Evolutionary conservation across 176 grass and related monocot species (phyloP), one percentile per base, ranked within the genome.

Genomic region (Poa pratensis): DNA sequence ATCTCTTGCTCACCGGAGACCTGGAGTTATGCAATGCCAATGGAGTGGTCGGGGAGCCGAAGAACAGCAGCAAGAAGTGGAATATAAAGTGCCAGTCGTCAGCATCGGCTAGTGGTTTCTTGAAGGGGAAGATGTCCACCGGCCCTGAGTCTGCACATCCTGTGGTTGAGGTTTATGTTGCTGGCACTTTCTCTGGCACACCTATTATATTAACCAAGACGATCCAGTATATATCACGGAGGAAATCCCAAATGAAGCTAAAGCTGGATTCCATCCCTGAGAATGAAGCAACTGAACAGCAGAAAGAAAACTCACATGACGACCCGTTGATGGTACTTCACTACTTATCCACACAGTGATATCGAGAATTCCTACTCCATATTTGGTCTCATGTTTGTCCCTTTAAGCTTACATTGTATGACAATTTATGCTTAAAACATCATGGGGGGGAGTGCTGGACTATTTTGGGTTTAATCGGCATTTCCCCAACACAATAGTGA

Each of bases 141-240:
- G 66, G 77, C 45, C 80, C 79, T 3, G 93, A 93, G 66, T 83
- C 23, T 81, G 70, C 78, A 60, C 80, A 87, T 66, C 96, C 96
- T 52, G 70, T 82, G 9, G 90, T 98, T 0, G 96, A 98, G 88
- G 78, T 98, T 54, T 96, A 98, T 78, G 63, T 97, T 32, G 95
- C 95, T 17, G 95, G 95, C 17, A 91, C 88, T 78, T 97, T 94
- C 86, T 88, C 75, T 17, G 92, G 95, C 76, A 88, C 76, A 16
- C 95, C 92, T 77, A 97, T 97, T 87, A 88, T 97, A 85, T 84
- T 97, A 71, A 94, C 92, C 35, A 91, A 97, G 86, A 93, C 90
- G 2, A 69, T 94, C 63, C 90, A 93, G 85, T 77, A 90, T 89
- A 86, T 86, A 86, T 80, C 90, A 60, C 89, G 90, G 46, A 97